Percentiles rank a stretch among this genome's conserved stretches.
These are phyloP conservation scores for Crucibulum parvulum DNA, from an alignment of 1,284 basidiomycete species.

Conservation along the genomic window DNA sequence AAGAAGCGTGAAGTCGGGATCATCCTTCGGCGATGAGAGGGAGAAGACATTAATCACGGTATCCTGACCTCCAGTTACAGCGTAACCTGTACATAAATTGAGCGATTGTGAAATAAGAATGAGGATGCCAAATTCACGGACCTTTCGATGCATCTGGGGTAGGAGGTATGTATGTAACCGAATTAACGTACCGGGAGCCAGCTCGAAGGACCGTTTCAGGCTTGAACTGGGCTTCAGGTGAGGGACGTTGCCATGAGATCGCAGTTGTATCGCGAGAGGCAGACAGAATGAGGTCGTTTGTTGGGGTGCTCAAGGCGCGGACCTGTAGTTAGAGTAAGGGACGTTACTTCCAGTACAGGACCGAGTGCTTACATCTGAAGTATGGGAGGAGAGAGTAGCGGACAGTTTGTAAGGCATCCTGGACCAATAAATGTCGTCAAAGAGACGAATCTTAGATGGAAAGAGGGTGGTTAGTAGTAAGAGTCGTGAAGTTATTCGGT, in stretches of 20 bases:
- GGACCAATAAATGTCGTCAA: conserved; percentile 14
- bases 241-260: conserved; percentile 80
- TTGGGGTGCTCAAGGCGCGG: conserved; percentile 75
- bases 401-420: conserved; percentile 87
- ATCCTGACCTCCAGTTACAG: conserved; percentile 87
- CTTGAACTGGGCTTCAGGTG: conserved; percentile 54
- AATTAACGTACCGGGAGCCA: conserved; percentile 82
- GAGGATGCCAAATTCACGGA: conserved; percentile 33
- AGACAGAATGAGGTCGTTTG: conserved; percentile 79
- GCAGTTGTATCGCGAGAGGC: conserved; percentile 91
- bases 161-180: conserved; percentile 80
- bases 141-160: conserved; percentile 73
- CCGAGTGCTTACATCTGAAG: conserved; percentile 69
- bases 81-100: conserved; percentile 64
- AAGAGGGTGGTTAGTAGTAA: conserved; percentile 6
- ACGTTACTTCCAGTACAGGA: conserved; percentile 1
- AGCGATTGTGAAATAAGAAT: conserved; percentile 19
- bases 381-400: conserved; percentile 74
- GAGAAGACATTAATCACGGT: conserved; percentile 84
- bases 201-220: conserved; percentile 66
- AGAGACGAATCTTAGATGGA: conserved; percentile 9
- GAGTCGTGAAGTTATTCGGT: too few species aligned
- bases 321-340: conserved; percentile 56
- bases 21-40: conserved; percentile 61
- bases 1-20: conserved; percentile 81